These are phyloP conservation scores for Penicillium hesseltinei DNA, from an alignment of 2,329 filamentous ascomycete genomes.

Conservation along the genomic window DNA sequence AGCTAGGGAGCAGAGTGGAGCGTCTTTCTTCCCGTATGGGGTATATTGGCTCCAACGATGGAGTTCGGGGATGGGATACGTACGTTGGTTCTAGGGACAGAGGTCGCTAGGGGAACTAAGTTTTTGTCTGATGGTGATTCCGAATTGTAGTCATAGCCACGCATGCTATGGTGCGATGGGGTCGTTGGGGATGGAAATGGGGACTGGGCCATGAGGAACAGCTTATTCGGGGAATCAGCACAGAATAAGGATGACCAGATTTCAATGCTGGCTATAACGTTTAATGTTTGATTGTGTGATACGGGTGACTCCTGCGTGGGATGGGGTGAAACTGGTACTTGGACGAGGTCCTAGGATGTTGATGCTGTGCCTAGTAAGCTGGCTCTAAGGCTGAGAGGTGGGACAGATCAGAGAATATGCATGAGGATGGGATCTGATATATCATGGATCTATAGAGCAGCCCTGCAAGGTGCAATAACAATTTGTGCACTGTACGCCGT, in stretches of 20 bases:
- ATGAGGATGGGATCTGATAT: constrained; percentile 16
- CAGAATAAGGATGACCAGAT: not conserved
- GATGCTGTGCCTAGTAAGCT: not conserved
- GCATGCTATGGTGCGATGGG: not conserved
- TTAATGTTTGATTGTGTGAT: not conserved
- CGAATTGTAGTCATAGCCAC: not conserved
- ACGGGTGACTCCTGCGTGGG: not conserved
- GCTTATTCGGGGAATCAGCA: not conserved
- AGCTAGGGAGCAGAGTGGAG: not conserved
- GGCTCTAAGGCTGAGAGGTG: constrained; percentile 3
- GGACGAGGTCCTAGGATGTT: not conserved
- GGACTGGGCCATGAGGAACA: not conserved
- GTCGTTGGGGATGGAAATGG: not conserved
- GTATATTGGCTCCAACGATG: not conserved
- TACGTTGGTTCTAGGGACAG: not conserved
- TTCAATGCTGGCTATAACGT: not conserved
- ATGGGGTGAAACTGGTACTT: not conserved
- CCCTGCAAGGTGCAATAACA: not conserved
- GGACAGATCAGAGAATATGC: constrained; percentile 7
- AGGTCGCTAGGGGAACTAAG: not conserved
- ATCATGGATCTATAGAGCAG: not conserved
- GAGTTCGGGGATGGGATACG: not conserved
- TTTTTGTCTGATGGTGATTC: not conserved
- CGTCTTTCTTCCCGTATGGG: not conserved
- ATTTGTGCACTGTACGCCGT: not conserved